Percentiles rank a stretch among this genome's conserved stretches.
These are phyloP conservation scores for Plenodomus lindquistii DNA, from an alignment of 2,329 filamentous ascomycete genomes.

Conservation along the genomic window DNA sequence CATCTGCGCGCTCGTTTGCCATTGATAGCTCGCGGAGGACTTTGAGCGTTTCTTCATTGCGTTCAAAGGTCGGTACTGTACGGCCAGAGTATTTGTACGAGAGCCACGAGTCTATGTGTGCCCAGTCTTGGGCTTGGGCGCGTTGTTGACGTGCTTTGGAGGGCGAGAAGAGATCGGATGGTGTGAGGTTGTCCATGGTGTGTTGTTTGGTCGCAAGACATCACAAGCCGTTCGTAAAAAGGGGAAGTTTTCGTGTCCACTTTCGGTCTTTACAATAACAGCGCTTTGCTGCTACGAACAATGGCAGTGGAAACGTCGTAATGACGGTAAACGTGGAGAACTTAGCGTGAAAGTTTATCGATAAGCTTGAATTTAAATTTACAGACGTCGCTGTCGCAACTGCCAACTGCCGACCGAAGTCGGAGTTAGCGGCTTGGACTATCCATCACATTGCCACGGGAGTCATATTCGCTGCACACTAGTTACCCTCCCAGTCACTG, in stretches of 20 bases:
- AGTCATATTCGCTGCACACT: background rate
- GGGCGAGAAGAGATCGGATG: constrained; percentile 59
- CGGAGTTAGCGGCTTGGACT: constrained; percentile 28
- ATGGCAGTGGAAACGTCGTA: background rate
- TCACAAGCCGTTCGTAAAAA: no score
- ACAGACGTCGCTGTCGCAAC: constrained; percentile 15
- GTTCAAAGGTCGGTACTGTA: constrained; percentile 75
- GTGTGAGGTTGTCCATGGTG: constrained; percentile 42
- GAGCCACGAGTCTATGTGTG: constrained; percentile 83
- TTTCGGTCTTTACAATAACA: no score
- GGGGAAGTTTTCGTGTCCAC: no score
- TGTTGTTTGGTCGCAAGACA: constrained; percentile 2
- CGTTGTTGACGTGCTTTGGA: constrained; percentile 73
- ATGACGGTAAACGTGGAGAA: constrained; percentile 1
- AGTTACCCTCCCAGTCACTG: background rate
- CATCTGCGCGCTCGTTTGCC: constrained; percentile 77
- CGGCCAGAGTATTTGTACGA: constrained; percentile 66
- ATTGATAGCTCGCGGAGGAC: constrained; percentile 73
- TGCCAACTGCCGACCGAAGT: constrained; percentile 27
- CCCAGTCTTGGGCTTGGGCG: constrained; percentile 88
- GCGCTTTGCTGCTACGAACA: no score
- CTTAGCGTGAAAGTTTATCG: constrained; percentile 31
- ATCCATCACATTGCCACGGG: constrained; percentile 1
- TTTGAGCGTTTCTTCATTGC: constrained; percentile 81
- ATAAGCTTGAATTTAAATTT: constrained; percentile 36